Percentiles rank a stretch among this genome's conserved stretches.
phyloP scores from a whole-genome alignment of 495 filamentous ascomycete species.

The Lasiosphaeria hispida region DNA sequence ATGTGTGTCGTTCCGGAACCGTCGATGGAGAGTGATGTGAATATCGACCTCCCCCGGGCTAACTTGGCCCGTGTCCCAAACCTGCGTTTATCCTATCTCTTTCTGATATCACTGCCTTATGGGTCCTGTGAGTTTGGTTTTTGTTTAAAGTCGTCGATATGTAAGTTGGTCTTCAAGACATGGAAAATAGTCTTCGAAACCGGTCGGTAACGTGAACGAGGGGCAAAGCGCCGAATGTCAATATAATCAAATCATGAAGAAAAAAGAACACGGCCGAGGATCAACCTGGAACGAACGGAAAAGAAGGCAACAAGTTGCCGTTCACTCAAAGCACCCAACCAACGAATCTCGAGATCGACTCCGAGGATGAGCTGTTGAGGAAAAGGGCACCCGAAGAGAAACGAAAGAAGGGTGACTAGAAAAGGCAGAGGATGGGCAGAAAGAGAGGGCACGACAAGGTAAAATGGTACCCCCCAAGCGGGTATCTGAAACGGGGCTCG shows the following conservation, averaged over 20 bases:
- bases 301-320: slow-evolving; percentile 24
- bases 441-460: slow-evolving; percentile 7
- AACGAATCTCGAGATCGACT: neutral
- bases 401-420: slow-evolving; percentile 13
- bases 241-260: slow-evolving; percentile 13
- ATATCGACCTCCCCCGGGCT: no score
- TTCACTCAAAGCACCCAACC: slow-evolving; percentile 10
- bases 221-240: neutral
- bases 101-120: no score
- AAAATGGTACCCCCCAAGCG: slow-evolving; percentile 21
- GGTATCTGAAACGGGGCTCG: slow-evolving; percentile 36
- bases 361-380: slow-evolving; percentile 14
- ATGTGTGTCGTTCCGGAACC: no score
- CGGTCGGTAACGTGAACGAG: slow-evolving; percentile 23
- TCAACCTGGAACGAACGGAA: slow-evolving; percentile 53
- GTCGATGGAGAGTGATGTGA: no score
- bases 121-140: neutral
- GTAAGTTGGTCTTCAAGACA: neutral
- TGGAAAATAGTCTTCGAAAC: slow-evolving; percentile 23
- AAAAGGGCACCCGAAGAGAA: slow-evolving; percentile 13
- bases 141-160: neutral
- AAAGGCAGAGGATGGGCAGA: slow-evolving; percentile 2
- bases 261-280: slow-evolving; percentile 43
- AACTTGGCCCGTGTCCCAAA: no score
- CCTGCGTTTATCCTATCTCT: no score